Percentiles rank a stretch among this genome's conserved stretches.
Evolutionary conservation across 2,329 filamentous ascomycete genomes (phyloP).

Genomic region (Penicillium sp.): DNA sequence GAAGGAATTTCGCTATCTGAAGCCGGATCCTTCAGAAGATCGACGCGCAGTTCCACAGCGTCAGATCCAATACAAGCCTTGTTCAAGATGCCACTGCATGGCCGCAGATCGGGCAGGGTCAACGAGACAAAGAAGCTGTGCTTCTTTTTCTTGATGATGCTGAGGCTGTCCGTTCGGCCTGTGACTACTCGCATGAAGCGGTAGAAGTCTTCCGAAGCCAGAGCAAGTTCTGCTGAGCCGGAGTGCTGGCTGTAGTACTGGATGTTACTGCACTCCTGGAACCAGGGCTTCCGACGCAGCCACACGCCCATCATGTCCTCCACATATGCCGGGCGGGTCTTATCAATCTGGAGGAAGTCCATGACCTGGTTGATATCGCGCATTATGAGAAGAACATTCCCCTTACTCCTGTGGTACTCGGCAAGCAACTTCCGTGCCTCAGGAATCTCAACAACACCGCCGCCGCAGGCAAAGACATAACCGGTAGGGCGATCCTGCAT

Average conservation of each 20-base stretch:
- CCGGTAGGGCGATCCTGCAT: constrained; percentile 71
- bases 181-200: constrained; percentile 70
- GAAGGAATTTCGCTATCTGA: constrained; percentile 57
- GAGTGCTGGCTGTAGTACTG: constrained; percentile 81
- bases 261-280: constrained; percentile 87
- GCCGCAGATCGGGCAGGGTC: constrained; percentile 71
- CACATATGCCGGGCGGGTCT: constrained; percentile 85
- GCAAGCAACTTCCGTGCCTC: constrained; percentile 73
- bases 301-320: constrained; percentile 92
- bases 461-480: constrained; percentile 88
- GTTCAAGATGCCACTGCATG: constrained; percentile 63
- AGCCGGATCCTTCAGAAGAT: constrained; percentile 74
- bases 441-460: constrained; percentile 83
- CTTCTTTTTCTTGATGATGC: constrained; percentile 60
- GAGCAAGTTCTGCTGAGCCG: constrained; percentile 49
- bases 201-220: constrained; percentile 65
- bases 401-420: constrained; percentile 70
- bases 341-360: constrained; percentile 82
- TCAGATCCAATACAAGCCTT: constrained; percentile 79
- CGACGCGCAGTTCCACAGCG: constrained; percentile 90
- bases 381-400: constrained; percentile 82
- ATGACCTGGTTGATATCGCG: constrained; percentile 85
- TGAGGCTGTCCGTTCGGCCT: constrained; percentile 56
- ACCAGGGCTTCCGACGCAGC: constrained; percentile 83
- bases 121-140: constrained; percentile 91